Conservation (phyloP, 2,329 filamentous ascomycete species). For the Venturia oleaginea region DNA sequence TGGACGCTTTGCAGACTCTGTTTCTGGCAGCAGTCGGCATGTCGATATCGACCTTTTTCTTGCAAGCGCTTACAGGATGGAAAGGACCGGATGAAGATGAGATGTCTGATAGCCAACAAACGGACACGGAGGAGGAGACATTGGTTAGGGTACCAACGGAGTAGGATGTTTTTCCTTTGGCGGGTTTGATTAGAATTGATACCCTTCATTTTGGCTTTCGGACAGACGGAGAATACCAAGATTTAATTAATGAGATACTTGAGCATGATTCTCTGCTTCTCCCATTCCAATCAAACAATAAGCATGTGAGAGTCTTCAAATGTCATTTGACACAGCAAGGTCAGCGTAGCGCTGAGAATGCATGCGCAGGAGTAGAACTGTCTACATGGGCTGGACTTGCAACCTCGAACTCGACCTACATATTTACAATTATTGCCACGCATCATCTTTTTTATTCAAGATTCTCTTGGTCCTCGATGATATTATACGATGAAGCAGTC, state of each 20-base stretch:
- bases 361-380: too few species aligned
- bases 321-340: too few species aligned
- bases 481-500: too few species aligned
- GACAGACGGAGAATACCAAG: neutral
- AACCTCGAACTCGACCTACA: too few species aligned
- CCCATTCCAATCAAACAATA: too few species aligned
- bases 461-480: too few species aligned
- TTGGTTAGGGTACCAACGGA: neutral
- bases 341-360: too few species aligned
- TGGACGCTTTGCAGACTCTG: slow-evolving; percentile 42
- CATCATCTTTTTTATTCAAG: too few species aligned
- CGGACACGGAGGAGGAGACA: neutral
- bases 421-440: too few species aligned
- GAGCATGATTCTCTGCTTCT: too few species aligned
- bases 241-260: neutral
- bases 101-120: neutral
- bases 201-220: neutral
- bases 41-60: slow-evolving; percentile 38
- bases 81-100: slow-evolving; percentile 24
- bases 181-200: neutral
- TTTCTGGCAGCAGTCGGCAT: slow-evolving; percentile 44
- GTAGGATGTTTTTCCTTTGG: neutral
- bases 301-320: too few species aligned
- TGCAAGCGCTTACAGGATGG: slow-evolving; percentile 54
- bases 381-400: too few species aligned